Evolutionary conservation across 2,329 filamentous ascomycete species (phyloP).

Genomic region (Karstenula rhodostoma): DNA sequence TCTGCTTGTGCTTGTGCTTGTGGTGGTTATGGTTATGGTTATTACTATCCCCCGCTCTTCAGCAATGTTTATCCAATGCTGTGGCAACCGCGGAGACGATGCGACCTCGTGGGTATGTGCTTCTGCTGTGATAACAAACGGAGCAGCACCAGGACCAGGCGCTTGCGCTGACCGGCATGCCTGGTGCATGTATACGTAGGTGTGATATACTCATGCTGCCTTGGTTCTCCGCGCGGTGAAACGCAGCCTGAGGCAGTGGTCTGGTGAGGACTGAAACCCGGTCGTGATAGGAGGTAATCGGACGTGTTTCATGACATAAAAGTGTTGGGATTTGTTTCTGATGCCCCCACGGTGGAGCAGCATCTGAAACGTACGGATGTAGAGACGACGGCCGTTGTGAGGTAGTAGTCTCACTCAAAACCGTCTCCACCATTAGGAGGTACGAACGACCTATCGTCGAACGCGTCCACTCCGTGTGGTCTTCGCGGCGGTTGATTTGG

Average conservation of each 20-base stretch:
- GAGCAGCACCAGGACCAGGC: not conserved
- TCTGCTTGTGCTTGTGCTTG: no score
- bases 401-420: not conserved
- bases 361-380: not conserved
- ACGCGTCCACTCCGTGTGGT: conserved; percentile 25
- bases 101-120: not conserved
- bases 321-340: not conserved
- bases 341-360: not conserved
- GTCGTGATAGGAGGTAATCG: not conserved
- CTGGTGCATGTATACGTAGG: not conserved
- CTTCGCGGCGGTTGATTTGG: conserved; percentile 28
- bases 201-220: not conserved
- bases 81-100: no score
- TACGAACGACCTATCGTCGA: conserved; percentile 2
- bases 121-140: not conserved
- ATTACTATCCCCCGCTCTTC: no score
- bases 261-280: not conserved
- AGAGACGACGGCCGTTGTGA: not conserved
- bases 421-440: not conserved
- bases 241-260: conserved; percentile 6
- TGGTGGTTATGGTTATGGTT: no score
- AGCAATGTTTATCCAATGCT: no score
- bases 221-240: not conserved
- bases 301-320: not conserved
- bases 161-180: not conserved